Evolutionary conservation across 2,329 filamentous ascomycete species (phyloP).

Genomic region (Plectosphaerella plurivora): DNA sequence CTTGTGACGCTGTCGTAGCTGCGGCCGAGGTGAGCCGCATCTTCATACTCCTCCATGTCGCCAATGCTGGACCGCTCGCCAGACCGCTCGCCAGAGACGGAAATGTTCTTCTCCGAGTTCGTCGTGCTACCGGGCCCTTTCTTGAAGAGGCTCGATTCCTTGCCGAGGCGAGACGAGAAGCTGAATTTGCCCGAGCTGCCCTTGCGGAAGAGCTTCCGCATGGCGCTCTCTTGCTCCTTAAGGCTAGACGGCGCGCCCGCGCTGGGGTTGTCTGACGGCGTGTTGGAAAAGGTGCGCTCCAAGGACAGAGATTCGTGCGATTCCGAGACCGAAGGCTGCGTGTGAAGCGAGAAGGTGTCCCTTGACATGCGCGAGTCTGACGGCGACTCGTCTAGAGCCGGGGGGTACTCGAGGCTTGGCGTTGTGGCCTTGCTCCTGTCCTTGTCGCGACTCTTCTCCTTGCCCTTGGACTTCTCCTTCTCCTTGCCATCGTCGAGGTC

Average conservation of each 20-base stretch:
- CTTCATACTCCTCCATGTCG: conserved; percentile 47
- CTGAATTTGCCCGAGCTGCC: conserved; percentile 63
- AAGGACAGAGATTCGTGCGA: conserved; percentile 55
- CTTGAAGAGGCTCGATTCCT: conserved; percentile 52
- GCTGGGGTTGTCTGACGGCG: conserved; percentile 47
- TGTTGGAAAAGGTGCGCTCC: conserved; percentile 52
- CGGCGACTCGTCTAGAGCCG: conserved; percentile 42
- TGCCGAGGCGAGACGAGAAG: conserved; percentile 51
- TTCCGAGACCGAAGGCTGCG: conserved; percentile 51
- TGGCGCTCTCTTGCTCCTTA: conserved; percentile 52
- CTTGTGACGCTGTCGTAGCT: conserved; percentile 54
- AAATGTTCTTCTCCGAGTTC: conserved; percentile 51
- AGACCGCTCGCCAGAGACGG: conserved; percentile 36
- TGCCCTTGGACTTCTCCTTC: background rate
- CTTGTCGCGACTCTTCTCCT: conserved; percentile 28
- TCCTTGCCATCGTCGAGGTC: conserved; percentile 16
- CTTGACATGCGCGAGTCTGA: conserved; percentile 50
- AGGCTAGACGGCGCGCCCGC: conserved; percentile 27
- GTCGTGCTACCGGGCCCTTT: conserved; percentile 53
- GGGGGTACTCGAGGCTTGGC: conserved; percentile 31
- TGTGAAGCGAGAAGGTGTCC: conserved; percentile 53
- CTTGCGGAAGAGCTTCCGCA: conserved; percentile 60
- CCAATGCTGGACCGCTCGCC: conserved; percentile 51
- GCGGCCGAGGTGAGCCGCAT: conserved; percentile 41
- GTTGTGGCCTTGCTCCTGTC: conserved; percentile 28